Evolutionary conservation across 495 filamentous ascomycete species (phyloP).

Genomic region (Penicillium goetzii): DNA sequence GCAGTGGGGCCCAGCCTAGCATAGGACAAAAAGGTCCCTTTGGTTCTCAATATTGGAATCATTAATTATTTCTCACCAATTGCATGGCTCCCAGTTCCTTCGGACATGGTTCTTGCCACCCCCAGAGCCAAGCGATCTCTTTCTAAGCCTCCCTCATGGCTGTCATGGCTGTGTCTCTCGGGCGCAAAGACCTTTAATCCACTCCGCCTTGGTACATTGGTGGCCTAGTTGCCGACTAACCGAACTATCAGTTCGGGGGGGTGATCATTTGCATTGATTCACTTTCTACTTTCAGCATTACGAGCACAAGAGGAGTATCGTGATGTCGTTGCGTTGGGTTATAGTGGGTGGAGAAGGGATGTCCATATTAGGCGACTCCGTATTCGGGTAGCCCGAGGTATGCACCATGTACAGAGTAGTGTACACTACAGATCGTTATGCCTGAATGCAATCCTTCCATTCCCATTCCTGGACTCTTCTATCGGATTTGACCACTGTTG

Average conservation of each 20-base stretch:
- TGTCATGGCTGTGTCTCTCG: constrained; percentile 29
- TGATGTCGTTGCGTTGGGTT: background rate
- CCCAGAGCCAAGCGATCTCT: background rate
- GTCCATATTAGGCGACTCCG: background rate
- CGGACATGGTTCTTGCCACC: background rate
- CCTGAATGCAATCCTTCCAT: constrained; percentile 21
- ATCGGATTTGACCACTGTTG: no score
- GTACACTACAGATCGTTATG: background rate
- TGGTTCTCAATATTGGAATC: background rate
- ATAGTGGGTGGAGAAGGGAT: background rate
- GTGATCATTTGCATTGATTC: constrained; percentile 1
- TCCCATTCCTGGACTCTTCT: constrained; percentile 23
- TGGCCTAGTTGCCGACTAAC: constrained; percentile 19
- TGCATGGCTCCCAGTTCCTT: background rate
- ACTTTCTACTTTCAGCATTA: background rate
- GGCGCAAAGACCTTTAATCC: constrained; percentile 7
- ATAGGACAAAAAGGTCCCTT: background rate
- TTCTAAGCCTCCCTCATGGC: constrained; percentile 16
- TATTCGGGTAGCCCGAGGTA: constrained; percentile 21
- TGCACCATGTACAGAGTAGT: background rate
- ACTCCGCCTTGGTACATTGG: constrained; percentile 2
- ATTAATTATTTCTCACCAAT: background rate
- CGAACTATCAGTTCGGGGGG: constrained; percentile 8
- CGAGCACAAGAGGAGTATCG: background rate
- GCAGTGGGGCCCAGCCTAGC: constrained; percentile 14